Conservation (phyloP, 2,329 filamentous ascomycete genomes). For the Huntiella moniliformis region DNA sequence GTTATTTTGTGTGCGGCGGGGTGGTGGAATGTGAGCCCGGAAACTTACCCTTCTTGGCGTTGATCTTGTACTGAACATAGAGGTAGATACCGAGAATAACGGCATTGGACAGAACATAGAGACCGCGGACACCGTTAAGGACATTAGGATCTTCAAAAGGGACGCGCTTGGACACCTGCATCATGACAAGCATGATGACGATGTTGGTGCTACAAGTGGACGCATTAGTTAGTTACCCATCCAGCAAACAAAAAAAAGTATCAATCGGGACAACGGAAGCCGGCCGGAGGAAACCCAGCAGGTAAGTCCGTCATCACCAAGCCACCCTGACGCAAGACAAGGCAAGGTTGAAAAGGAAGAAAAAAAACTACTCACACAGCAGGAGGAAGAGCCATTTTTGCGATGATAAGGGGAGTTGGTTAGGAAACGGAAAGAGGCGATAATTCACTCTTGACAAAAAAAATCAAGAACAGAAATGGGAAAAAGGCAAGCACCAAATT, state of each 20-base stretch:
- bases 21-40: too few species aligned
- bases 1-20: not conserved
- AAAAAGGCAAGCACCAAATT: not conserved
- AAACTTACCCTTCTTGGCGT: slow-evolving; percentile 82
- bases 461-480: not conserved
- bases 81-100: slow-evolving; percentile 73
- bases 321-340: too few species aligned
- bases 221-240: not conserved
- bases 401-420: not conserved
- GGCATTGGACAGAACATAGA: slow-evolving; percentile 46
- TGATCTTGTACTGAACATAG: slow-evolving; percentile 69
- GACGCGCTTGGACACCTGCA: slow-evolving; percentile 93
- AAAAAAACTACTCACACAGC: slow-evolving; percentile 13
- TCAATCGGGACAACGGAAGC: too few species aligned
- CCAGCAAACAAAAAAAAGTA: not conserved
- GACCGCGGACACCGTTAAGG: slow-evolving; percentile 35
- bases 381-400: slow-evolving; percentile 14
- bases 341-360: not conserved
- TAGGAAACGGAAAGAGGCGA: not conserved
- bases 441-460: not conserved
- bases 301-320: too few species aligned
- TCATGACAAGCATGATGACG: slow-evolving; percentile 89
- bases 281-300: too few species aligned
- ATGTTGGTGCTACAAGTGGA: slow-evolving; percentile 56
- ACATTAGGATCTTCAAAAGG: slow-evolving; percentile 68